Evolutionary conservation across 129 eudicot species (phyloP).

Genomic region (Sambucus nigra): DNA sequence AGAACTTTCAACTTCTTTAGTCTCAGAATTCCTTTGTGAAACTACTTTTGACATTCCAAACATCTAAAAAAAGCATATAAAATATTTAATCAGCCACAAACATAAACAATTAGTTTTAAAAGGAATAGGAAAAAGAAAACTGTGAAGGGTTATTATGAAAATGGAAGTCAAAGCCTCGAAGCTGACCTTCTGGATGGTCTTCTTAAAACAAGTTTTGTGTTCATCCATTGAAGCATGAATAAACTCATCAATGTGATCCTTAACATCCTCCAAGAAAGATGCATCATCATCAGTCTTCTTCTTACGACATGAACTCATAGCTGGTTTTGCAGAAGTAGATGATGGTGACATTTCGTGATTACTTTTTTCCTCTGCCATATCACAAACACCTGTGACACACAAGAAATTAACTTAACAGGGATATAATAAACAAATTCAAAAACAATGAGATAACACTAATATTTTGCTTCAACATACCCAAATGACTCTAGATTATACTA

Average conservation of each 20-base stretch:
- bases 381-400: not conserved
- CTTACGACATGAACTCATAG: conserved; percentile 43
- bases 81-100: not conserved
- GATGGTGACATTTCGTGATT: conserved; percentile 11
- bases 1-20: conserved; percentile 39
- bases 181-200: conserved; percentile 50
- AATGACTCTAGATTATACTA: too few species aligned
- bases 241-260: conserved; percentile 60
- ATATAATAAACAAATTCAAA: too few species aligned
- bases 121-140: not conserved
- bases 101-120: not conserved
- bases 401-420: not conserved
- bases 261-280: conserved; percentile 47
- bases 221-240: conserved; percentile 69
- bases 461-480: too few species aligned
- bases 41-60: conserved; percentile 57
- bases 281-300: conserved; percentile 46
- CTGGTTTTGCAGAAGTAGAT: conserved; percentile 21
- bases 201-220: conserved; percentile 58
- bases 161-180: not conserved
- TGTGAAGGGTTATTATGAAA: not conserved
- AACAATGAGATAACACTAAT: too few species aligned
- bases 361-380: conserved; percentile 37
- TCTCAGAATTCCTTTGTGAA: conserved; percentile 36
- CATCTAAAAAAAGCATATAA: conserved; percentile 38